A percentile compares a stretch with the other conserved stretches of the same genome.
Conservation (phyloP, 164 flowering plant species). For the Aristolochia fimbriata region DNA sequence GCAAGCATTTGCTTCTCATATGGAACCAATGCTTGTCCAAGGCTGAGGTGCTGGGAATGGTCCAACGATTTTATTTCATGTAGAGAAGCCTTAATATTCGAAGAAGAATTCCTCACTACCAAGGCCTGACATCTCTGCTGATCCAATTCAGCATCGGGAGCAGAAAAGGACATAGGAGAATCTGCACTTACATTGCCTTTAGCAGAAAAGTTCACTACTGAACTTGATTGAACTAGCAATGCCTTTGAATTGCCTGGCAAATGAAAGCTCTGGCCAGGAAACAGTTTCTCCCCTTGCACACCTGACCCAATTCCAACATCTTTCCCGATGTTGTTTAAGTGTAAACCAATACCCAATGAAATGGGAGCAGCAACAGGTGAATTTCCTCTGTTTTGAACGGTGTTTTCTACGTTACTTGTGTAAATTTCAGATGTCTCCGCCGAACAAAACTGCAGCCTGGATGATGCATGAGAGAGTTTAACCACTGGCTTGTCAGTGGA, state of each 20-base stretch:
- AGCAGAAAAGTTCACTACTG: slow-evolving; percentile 12
- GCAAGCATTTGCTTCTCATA: slow-evolving; percentile 15
- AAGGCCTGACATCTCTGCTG: slow-evolving; percentile 12
- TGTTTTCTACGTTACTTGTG: slow-evolving; percentile 5
- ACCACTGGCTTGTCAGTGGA: slow-evolving; percentile 7
- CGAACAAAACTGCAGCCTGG: slow-evolving; percentile 5
- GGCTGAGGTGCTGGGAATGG: slow-evolving; percentile 9
- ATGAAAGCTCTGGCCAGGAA: slow-evolving; percentile 6
- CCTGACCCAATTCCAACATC: slow-evolving; percentile 16
- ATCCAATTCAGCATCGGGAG: slow-evolving; percentile 7
- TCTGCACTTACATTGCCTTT: slow-evolving; percentile 1
- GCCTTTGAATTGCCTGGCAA: slow-evolving; percentile 13
- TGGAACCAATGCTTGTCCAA: slow-evolving; percentile 12
- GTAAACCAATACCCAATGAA: slow-evolving; percentile 61
- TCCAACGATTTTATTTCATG: slow-evolving; percentile 6
- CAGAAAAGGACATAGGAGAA: not conserved
- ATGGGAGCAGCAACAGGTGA: slow-evolving; percentile 20
- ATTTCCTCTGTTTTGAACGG: slow-evolving; percentile 14
- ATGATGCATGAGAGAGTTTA: slow-evolving; percentile 9
- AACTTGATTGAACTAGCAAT: slow-evolving; percentile 9
- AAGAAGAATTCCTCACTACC: slow-evolving; percentile 11
- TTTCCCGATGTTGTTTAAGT: slow-evolving; percentile 46
- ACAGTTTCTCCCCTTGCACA: slow-evolving; percentile 11
- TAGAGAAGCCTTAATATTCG: slow-evolving; percentile 14
- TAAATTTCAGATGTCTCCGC: slow-evolving; percentile 6